Evolutionary conservation across 352 stramenopile genomes (phyloP).

Genomic region (Thalassiosira pacifica): DNA sequence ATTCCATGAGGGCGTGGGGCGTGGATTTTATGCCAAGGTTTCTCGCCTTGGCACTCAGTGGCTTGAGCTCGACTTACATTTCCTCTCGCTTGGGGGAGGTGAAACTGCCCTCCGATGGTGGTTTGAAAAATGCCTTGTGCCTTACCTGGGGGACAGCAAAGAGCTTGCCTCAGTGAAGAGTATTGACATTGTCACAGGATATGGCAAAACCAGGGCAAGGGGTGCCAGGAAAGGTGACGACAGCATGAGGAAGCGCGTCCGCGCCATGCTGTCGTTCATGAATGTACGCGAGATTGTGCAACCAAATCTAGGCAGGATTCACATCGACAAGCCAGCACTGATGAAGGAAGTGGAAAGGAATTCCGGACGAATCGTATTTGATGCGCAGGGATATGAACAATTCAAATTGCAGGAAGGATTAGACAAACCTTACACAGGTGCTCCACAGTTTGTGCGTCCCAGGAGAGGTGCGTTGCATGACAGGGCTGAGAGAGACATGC

Average conservation of each 20-base stretch:
- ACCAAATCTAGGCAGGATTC: constrained; percentile 81
- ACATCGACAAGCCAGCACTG: constrained; percentile 78
- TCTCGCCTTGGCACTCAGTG: constrained; percentile 80
- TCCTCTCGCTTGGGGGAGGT: constrained; percentile 80
- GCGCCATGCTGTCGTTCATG: constrained; percentile 84
- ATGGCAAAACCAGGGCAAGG: constrained; percentile 80
- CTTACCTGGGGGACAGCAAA: constrained; percentile 76
- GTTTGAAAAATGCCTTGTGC: constrained; percentile 85
- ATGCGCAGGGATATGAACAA: constrained; percentile 76
- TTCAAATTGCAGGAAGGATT: constrained; percentile 60
- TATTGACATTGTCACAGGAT: constrained; percentile 86
- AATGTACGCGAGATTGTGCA: constrained; percentile 78
- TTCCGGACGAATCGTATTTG: constrained; percentile 78
- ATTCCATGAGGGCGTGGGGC: constrained; percentile 69
- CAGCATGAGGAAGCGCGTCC: constrained; percentile 81
- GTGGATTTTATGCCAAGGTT: constrained; percentile 84
- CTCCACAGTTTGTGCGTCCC: constrained; percentile 58
- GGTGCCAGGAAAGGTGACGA: constrained; percentile 77
- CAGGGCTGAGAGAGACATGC: constrained; percentile 37
- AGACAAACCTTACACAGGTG: constrained; percentile 55
- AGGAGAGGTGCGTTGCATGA: constrained; percentile 55
- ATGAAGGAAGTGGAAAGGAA: constrained; percentile 75
- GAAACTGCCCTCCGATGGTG: constrained; percentile 84
- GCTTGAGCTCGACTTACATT: constrained; percentile 85
- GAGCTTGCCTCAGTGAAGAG: constrained; percentile 76